Conservation (phyloP, 768 basidiomycete genomes). For the Hortiboletus campestris region DNA sequence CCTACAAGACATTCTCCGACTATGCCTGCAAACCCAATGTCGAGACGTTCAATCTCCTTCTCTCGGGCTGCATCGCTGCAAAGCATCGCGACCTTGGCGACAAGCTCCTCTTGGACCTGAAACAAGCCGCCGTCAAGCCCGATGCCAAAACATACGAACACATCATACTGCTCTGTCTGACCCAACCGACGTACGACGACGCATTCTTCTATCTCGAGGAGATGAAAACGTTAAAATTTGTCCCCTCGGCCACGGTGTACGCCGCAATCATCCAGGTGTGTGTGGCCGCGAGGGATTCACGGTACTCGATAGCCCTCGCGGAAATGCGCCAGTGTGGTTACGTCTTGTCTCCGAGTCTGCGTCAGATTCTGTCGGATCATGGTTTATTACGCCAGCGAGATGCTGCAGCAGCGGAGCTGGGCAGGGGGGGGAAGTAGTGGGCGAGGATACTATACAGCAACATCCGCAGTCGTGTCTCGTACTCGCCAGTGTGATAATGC, state of each 20-base stretch:
- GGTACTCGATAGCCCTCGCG: constrained; percentile 61
- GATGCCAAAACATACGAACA: constrained; percentile 62
- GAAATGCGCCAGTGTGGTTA: constrained; percentile 72
- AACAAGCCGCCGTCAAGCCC: constrained; percentile 50
- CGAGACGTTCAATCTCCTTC: constrained; percentile 66
- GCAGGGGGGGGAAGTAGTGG: not conserved
- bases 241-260: constrained; percentile 59
- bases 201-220: constrained; percentile 88
- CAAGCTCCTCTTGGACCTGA: constrained; percentile 65
- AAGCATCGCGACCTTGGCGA: constrained; percentile 68
- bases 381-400: constrained; percentile 3
- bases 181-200: constrained; percentile 74
- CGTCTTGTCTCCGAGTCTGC: constrained; percentile 30
- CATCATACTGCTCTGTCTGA: constrained; percentile 68
- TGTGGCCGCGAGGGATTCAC: constrained; percentile 50
- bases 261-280: constrained; percentile 60
- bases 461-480: not conserved
- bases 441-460: not conserved
- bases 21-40: constrained; percentile 56
- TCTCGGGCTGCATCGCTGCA: constrained; percentile 60
- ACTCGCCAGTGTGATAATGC: not conserved
- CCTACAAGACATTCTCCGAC: constrained; percentile 63
- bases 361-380: constrained; percentile 30
- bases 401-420: not conserved
- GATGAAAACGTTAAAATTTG: constrained; percentile 65